These are phyloP conservation scores for Pichia occidentalis DNA, from an alignment of 805 yeast species.

Conservation along the genomic window DNA sequence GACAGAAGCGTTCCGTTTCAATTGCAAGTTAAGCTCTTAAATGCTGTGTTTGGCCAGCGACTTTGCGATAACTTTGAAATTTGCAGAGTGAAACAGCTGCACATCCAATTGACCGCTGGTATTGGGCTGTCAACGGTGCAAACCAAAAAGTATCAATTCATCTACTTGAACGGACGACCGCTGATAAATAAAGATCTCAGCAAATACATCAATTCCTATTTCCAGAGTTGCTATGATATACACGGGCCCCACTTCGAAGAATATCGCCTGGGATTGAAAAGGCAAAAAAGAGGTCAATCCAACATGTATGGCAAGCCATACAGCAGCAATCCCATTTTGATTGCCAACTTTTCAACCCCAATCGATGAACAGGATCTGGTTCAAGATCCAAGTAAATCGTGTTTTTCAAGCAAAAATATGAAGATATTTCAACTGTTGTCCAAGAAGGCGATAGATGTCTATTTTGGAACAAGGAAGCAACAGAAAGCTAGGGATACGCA, in stretches of 20 bases:
- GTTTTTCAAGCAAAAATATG: slow-evolving; percentile 24
- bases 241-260: slow-evolving; percentile 11
- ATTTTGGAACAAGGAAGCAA: slow-evolving; percentile 15
- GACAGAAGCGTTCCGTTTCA: not conserved
- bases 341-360: slow-evolving; percentile 26
- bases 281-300: slow-evolving; percentile 10
- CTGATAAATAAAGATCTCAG: slow-evolving; percentile 20
- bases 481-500: not conserved
- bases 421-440: slow-evolving; percentile 29
- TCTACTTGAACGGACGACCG: slow-evolving; percentile 39
- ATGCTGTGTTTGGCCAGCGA: slow-evolving; percentile 29
- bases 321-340: slow-evolving; percentile 33
- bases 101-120: slow-evolving; percentile 30
- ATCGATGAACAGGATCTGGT: slow-evolving; percentile 30
- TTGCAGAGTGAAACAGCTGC: slow-evolving; percentile 24
- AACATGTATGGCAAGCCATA: slow-evolving; percentile 31
- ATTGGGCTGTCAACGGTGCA: slow-evolving; percentile 34
- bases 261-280: no score
- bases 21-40: slow-evolving; percentile 16
- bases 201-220: slow-evolving; percentile 22
- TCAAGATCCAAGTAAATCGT: slow-evolving; percentile 35
- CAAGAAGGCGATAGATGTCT: slow-evolving; percentile 26
- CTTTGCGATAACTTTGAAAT: slow-evolving; percentile 22
- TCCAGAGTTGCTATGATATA: slow-evolving; percentile 17
- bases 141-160: slow-evolving; percentile 36